Percentiles rank a stretch among this genome's conserved stretches.
Conservation (phyloP, 2,329 filamentous ascomycete genomes). For the Aspergillus luchuensis region DNA sequence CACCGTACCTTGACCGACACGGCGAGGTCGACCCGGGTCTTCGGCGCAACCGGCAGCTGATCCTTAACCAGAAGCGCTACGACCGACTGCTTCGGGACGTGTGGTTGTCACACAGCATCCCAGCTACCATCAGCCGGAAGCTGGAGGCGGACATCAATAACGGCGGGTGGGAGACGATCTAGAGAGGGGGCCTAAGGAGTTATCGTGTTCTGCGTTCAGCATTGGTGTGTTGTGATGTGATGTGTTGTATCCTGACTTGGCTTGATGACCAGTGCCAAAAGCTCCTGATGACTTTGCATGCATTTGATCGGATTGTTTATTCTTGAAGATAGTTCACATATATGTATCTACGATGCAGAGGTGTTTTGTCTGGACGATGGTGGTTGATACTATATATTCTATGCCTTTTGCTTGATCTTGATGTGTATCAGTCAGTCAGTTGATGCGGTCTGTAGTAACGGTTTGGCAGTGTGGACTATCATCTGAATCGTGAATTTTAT, state of each 20-base stretch:
- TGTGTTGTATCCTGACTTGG: not conserved
- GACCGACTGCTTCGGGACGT: constrained; percentile 82
- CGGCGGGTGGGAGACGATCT: constrained; percentile 84
- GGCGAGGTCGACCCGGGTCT: constrained; percentile 94
- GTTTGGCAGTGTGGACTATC: no score
- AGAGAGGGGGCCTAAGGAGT: constrained; percentile 14
- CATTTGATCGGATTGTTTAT: not conserved
- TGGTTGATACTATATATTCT: no score
- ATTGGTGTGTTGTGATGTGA: not conserved
- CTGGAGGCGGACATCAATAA: constrained; percentile 96
- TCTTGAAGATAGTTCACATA: not conserved
- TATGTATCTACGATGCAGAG: not conserved
- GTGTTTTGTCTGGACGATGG: not conserved
- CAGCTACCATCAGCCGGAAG: constrained; percentile 84
- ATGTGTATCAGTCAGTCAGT: no score
- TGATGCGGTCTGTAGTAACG: no score
- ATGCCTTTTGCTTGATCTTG: not conserved
- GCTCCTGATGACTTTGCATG: not conserved
- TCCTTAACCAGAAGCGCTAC: constrained; percentile 90
- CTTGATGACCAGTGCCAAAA: not conserved
- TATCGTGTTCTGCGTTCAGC: no score
- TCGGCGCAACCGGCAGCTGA: constrained; percentile 82
- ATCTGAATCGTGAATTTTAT: no score
- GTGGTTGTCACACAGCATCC: constrained; percentile 84
- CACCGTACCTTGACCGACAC: constrained; percentile 93